A percentile compares a stretch with the other conserved stretches of the same genome.
Evolutionary conservation across 2,329 filamentous ascomycete genomes (phyloP).

Genomic region (Arthrobotrys conoides): DNA sequence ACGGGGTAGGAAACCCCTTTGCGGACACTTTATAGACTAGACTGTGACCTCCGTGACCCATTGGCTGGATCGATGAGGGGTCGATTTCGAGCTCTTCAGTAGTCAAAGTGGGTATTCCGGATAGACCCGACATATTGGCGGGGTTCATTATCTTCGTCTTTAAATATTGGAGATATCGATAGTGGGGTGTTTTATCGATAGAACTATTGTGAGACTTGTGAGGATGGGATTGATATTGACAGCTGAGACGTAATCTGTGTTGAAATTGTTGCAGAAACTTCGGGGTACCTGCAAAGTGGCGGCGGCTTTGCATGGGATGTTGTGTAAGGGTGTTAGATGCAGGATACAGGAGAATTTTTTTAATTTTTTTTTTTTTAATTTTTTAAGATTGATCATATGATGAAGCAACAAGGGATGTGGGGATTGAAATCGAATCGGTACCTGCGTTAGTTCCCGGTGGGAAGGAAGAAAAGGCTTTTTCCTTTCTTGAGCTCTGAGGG

Average conservation of each 20-base stretch:
- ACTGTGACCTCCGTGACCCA: conserved; percentile 52
- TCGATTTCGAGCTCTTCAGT: conserved; percentile 51
- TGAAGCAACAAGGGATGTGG: no score
- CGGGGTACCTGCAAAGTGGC: not conserved
- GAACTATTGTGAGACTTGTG: not conserved
- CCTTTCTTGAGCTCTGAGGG: not conserved
- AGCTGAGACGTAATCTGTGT: conserved; percentile 32
- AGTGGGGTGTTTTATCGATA: conserved; percentile 17
- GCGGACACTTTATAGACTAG: conserved; percentile 48
- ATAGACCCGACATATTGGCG: conserved; percentile 23
- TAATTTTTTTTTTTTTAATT: not conserved
- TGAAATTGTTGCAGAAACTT: conserved; percentile 46
- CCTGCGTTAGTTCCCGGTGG: conserved; percentile 30
- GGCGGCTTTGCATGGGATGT: not conserved
- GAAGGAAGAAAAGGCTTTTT: not conserved
- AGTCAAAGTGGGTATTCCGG: conserved; percentile 15
- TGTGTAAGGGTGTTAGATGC: conserved; percentile 17
- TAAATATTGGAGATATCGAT: conserved; percentile 5
- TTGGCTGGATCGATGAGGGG: conserved; percentile 26
- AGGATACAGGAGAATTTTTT: conserved; percentile 30
- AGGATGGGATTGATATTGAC: not conserved
- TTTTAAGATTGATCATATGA: not conserved
- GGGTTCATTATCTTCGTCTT: conserved; percentile 1
- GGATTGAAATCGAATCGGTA: conserved; percentile 23
- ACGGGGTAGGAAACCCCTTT: conserved; percentile 32